These are phyloP conservation scores for Lactuca sativa DNA, from an alignment of 129 eudicot species.

Conservation along the genomic window DNA sequence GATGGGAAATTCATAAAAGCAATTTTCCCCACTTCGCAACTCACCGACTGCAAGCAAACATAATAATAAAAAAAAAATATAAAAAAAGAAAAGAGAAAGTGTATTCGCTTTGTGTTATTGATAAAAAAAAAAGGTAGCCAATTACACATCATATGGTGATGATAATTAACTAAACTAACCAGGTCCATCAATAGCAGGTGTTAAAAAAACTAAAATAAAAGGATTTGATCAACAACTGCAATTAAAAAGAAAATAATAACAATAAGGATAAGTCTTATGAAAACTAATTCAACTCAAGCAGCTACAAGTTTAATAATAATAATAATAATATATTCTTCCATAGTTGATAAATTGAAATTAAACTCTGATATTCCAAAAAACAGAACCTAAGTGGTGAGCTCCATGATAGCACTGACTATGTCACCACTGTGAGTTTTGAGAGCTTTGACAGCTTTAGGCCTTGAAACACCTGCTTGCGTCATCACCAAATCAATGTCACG, in stretches of 20 bases:
- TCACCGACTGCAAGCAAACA: too few species aligned
- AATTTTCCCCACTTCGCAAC: too few species aligned
- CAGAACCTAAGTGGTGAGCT: slow-evolving; percentile 56
- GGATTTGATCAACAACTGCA: not conserved
- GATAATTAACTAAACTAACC: not conserved
- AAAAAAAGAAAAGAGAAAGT: too few species aligned
- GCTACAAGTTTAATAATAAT: slow-evolving; percentile 5
- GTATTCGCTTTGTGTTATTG: not conserved
- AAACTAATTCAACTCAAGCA: slow-evolving; percentile 14
- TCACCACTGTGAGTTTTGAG: slow-evolving; percentile 73
- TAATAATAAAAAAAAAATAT: too few species aligned
- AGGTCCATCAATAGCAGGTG: not conserved
- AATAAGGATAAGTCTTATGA: slow-evolving; percentile 17
- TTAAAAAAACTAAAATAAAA: not conserved
- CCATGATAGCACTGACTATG: slow-evolving; percentile 85
- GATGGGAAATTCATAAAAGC: too few species aligned
- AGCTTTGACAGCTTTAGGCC: slow-evolving; percentile 76
- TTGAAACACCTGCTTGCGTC: slow-evolving; percentile 79
- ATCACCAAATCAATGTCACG: slow-evolving; percentile 80
- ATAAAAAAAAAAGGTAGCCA: too few species aligned
- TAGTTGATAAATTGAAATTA: not conserved
- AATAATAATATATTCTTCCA: slow-evolving; percentile 15
- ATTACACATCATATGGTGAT: too few species aligned
- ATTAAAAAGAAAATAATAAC: not conserved
- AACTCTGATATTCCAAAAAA: slow-evolving; percentile 17